Evolutionary conservation across 1,284 basidiomycete genomes (phyloP).

Genomic region (Trichosporon coremiiforme): DNA sequence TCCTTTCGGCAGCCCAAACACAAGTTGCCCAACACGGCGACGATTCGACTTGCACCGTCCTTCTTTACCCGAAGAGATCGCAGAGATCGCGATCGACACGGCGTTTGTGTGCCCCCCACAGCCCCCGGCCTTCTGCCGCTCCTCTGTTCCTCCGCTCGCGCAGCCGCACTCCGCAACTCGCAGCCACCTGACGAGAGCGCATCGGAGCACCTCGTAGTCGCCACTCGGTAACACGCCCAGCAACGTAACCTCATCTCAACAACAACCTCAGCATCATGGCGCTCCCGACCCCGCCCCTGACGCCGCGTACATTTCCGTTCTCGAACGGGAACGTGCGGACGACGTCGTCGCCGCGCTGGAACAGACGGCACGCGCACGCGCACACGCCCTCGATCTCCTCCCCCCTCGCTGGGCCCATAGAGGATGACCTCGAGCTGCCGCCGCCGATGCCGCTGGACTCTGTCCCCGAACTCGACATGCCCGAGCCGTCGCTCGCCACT

Average conservation of each 20-base stretch:
- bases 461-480: conserved; percentile 30
- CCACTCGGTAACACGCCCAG: background rate
- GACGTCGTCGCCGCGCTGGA: conserved; percentile 4
- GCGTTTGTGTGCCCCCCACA: conserved; percentile 3
- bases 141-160: background rate
- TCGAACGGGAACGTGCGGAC: conserved; percentile 16
- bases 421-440: conserved; percentile 24
- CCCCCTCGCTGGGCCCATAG: conserved; percentile 25
- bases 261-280: conserved; percentile 20
- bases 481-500: conserved; percentile 19
- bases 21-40: conserved; percentile 14
- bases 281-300: conserved; percentile 43
- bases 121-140: conserved; percentile 5
- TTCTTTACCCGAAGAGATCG: conserved; percentile 6
- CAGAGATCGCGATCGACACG: background rate
- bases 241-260: background rate
- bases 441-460: conserved; percentile 26
- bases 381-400: background rate
- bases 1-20: background rate
- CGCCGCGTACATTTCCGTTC: conserved; percentile 36
- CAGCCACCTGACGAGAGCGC: conserved; percentile 10
- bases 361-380: conserved; percentile 19
- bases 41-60: background rate
- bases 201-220: background rate
- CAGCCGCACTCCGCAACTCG: conserved; percentile 8